phyloP scores from a whole-genome alignment of 805 yeast genomes.

The Candida takata region DNA sequence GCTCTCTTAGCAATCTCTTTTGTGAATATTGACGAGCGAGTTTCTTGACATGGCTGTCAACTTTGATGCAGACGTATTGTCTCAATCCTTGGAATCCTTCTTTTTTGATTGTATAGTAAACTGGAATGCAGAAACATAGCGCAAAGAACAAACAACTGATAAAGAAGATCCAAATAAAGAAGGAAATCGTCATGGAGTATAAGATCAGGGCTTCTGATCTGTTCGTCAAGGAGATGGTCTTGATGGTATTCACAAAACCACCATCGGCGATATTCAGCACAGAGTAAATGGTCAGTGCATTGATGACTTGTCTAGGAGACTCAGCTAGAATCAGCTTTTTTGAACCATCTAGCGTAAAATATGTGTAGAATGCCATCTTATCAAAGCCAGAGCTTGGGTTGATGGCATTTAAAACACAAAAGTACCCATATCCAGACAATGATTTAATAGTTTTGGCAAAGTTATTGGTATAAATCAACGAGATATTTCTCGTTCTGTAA shows the following conservation, averaged over 20 bases:
- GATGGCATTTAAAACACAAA: slow-evolving; percentile 66
- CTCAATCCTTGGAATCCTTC: slow-evolving; percentile 39
- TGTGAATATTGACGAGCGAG: slow-evolving; percentile 32
- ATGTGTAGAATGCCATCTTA: slow-evolving; percentile 59
- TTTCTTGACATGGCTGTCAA: slow-evolving; percentile 49
- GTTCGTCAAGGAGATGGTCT: slow-evolving; percentile 52
- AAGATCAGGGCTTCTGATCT: slow-evolving; percentile 63
- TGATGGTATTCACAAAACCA: slow-evolving; percentile 36
- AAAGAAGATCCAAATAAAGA: slow-evolving; percentile 67
- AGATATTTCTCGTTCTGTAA: slow-evolving; percentile 55
- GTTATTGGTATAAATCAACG: slow-evolving; percentile 60
- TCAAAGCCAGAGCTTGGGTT: slow-evolving; percentile 61
- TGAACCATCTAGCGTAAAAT: slow-evolving; percentile 57
- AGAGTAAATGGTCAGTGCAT: slow-evolving; percentile 63
- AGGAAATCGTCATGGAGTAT: slow-evolving; percentile 69
- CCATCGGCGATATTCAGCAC: slow-evolving; percentile 28
- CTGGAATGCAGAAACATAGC: slow-evolving; percentile 42
- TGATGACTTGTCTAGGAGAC: slow-evolving; percentile 81
- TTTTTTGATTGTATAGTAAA: slow-evolving; percentile 38
- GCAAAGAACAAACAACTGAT: slow-evolving; percentile 51
- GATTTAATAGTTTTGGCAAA: slow-evolving; percentile 56
- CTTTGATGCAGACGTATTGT: slow-evolving; percentile 53
- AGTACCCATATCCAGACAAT: slow-evolving; percentile 51
- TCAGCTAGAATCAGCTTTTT: slow-evolving; percentile 65
- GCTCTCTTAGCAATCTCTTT: slow-evolving; percentile 8